A percentile compares a stretch with the other conserved stretches of the same genome.
Conservation (phyloP, 768 basidiomycete species). For the Zangia roseola region DNA sequence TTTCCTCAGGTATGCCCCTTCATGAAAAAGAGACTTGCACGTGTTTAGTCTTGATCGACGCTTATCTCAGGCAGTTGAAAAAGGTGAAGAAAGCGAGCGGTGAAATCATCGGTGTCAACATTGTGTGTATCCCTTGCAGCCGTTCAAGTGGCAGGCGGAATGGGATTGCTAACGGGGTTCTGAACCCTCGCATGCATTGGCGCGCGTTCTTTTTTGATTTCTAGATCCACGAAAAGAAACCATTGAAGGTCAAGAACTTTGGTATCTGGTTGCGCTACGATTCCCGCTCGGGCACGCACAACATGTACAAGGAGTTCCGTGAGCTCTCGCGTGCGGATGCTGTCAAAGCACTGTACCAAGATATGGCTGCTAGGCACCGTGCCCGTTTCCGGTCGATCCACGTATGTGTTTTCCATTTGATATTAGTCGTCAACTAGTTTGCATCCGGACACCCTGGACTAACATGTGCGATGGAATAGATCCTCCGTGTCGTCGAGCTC, state of each 20-base stretch:
- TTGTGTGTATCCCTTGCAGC: slow-evolving; percentile 79
- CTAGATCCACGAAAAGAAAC: slow-evolving; percentile 98
- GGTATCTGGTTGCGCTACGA: slow-evolving; percentile 99
- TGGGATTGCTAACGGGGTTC: slow-evolving; percentile 52
- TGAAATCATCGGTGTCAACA: slow-evolving; percentile 98
- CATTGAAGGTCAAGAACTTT: slow-evolving; percentile 99
- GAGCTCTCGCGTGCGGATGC: slow-evolving; percentile 93
- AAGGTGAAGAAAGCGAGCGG: slow-evolving; percentile 99
- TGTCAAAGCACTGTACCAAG: slow-evolving; percentile 96
- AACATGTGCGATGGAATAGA: slow-evolving; percentile 46
- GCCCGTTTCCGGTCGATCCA: slow-evolving; percentile 99
- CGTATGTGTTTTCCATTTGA: slow-evolving; percentile 43
- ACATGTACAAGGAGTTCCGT: slow-evolving; percentile 99
- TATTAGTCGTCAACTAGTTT: not conserved
- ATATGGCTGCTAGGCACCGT: slow-evolving; percentile 99
- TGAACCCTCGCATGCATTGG: slow-evolving; percentile 7
- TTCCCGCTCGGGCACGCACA: slow-evolving; percentile 99
- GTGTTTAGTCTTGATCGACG: not conserved
- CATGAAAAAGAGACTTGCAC: not conserved
- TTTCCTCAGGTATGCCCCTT: slow-evolving; percentile 75
- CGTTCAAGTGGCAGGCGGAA: slow-evolving; percentile 88
- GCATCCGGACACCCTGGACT: not conserved
- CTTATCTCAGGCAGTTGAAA: slow-evolving; percentile 72
- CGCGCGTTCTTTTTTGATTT: slow-evolving; percentile 18
- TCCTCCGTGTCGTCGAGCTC: slow-evolving; percentile 96